Conservation (phyloP, 1,139 yeast genomes). For the Pichia sp. region DNA sequence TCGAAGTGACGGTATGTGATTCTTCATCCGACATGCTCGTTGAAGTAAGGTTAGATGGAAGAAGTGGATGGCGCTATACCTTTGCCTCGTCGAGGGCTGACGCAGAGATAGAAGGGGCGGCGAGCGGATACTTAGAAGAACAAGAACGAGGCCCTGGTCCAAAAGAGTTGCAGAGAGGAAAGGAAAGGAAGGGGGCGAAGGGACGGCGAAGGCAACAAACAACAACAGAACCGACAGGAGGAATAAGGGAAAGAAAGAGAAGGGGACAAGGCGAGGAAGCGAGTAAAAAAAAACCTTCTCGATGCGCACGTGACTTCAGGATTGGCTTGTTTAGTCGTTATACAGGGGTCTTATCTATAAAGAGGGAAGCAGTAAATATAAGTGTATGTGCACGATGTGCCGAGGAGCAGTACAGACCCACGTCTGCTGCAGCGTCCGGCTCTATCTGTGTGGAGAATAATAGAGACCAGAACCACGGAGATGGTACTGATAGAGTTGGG, state of each 20-base stretch:
- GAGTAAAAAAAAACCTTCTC: background rate
- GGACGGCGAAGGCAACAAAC: background rate
- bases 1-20: constrained; percentile 6
- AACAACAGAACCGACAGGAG: background rate
- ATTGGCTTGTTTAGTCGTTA: background rate
- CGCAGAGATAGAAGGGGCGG: too few relatives aligned
- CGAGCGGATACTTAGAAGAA: too few relatives aligned
- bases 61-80: background rate
- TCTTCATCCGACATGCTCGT: constrained; percentile 1
- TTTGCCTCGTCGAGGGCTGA: too few relatives aligned
- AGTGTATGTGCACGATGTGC: background rate
- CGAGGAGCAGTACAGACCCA: background rate
- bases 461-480: background rate
- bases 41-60: background rate
- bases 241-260: background rate
- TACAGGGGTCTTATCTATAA: background rate
- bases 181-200: background rate
- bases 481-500: background rate
- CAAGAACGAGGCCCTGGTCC: too few relatives aligned
- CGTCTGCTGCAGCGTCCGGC: background rate
- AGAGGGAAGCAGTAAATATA: background rate
- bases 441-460: background rate
- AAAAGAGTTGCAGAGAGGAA: background rate
- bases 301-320: background rate
- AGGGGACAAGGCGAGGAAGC: background rate